A percentile compares a stretch with the other conserved stretches of the same genome.
These are phyloP conservation scores for Thalia dealbata DNA, from an alignment of 176 grass and related monocot genomes.

Conservation along the genomic window DNA sequence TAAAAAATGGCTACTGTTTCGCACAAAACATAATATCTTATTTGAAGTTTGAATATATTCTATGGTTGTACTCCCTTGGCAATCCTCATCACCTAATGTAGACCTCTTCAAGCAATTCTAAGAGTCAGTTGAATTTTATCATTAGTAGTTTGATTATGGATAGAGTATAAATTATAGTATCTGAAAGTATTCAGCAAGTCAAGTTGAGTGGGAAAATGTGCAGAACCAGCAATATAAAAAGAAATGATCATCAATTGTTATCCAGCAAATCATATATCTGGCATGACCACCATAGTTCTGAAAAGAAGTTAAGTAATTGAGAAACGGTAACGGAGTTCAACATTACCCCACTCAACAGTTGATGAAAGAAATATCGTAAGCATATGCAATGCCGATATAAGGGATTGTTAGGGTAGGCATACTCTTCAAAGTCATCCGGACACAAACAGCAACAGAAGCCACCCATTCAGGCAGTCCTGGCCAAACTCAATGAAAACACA, in stretches of 20 bases:
- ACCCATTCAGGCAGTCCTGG: not conserved
- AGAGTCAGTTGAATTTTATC: not conserved
- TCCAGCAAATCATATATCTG: not conserved
- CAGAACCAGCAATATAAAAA: not conserved
- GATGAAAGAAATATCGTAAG: conserved; percentile 12
- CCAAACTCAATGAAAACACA: not conserved
- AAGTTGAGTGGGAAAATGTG: not conserved
- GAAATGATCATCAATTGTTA: not conserved
- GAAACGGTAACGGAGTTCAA: not conserved
- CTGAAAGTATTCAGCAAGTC: not conserved
- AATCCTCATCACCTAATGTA: not conserved
- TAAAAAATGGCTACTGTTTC: not conserved
- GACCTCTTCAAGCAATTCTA: not conserved
- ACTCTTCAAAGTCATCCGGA: conserved; percentile 9
- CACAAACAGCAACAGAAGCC: conserved; percentile 4
- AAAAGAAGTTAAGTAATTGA: not conserved
- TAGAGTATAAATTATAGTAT: not conserved
- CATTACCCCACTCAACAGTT: conserved; percentile 5
- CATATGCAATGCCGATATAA: conserved; percentile 3
- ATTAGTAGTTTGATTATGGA: not conserved
- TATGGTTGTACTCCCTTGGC: not conserved
- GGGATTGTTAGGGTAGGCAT: not conserved
- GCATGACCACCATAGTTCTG: not conserved
- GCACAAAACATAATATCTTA: not conserved
- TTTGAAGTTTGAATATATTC: not conserved